These are phyloP conservation scores for Umbelopsis sp. DNA, from an alignment of 371 early-diverging fungal genomes.

Conservation along the genomic window DNA sequence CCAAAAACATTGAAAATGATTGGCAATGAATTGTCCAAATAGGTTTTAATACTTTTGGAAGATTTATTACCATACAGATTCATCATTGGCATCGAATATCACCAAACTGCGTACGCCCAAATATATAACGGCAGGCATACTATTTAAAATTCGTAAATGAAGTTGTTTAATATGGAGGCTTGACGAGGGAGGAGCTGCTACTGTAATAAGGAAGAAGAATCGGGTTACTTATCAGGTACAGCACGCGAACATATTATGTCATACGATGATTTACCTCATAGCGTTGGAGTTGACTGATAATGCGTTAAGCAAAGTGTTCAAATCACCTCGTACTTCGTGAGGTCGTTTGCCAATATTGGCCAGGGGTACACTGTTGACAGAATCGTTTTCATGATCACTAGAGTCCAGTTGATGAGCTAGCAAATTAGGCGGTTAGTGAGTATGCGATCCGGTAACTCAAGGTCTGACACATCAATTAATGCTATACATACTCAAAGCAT, in stretches of 20 bases:
- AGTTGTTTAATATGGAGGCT: not conserved
- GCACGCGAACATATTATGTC: not conserved
- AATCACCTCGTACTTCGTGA: slow-evolving; percentile 13
- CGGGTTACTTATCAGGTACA: not conserved
- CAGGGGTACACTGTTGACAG: slow-evolving; percentile 5
- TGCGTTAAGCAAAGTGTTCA: slow-evolving; percentile 6
- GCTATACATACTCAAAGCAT: slow-evolving; percentile 42
- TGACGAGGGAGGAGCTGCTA: slow-evolving; percentile 2
- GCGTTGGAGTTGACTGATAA: slow-evolving; percentile 3
- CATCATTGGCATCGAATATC: no score
- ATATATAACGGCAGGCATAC: not conserved
- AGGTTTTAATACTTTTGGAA: no score
- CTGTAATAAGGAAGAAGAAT: not conserved
- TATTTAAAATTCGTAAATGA: not conserved
- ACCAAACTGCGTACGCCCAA: not conserved
- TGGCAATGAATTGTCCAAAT: no score
- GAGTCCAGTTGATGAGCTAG: slow-evolving; percentile 12
- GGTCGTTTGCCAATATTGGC: slow-evolving; percentile 3
- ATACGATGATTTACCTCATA: not conserved
- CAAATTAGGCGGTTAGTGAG: not conserved
- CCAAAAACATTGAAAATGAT: no score
- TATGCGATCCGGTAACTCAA: not conserved
- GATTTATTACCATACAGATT: not conserved
- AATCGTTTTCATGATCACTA: slow-evolving; percentile 15
- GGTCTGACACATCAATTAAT: no score